Conservation (phyloP, 2,329 filamentous ascomycete species). For the Claviceps spartinae region DNA sequence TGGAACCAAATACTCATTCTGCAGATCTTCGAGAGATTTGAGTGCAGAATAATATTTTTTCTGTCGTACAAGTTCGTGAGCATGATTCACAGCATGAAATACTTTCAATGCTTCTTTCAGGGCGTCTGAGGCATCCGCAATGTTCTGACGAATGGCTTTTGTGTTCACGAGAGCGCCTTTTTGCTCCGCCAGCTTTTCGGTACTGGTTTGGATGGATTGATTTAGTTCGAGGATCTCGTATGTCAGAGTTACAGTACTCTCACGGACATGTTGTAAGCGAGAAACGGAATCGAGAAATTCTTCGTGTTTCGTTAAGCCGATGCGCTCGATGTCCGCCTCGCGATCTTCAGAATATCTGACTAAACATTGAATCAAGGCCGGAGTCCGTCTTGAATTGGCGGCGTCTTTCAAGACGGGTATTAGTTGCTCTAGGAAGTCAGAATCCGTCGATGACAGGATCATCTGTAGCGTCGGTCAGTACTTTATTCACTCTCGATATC, state of each 20-base stretch:
- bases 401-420: conserved; percentile 92
- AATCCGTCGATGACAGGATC: conserved; percentile 78
- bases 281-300: conserved; percentile 92
- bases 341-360: conserved; percentile 68
- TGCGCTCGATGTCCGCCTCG: conserved; percentile 82
- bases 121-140: conserved; percentile 80
- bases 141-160: conserved; percentile 82
- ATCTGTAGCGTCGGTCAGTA: conserved; percentile 43
- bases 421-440: conserved; percentile 89
- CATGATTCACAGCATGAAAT: conserved; percentile 80
- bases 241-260: conserved; percentile 79
- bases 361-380: conserved; percentile 58
- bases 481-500: neutral
- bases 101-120: conserved; percentile 87
- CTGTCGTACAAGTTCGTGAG: conserved; percentile 79
- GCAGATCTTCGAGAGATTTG: conserved; percentile 85
- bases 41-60: conserved; percentile 94
- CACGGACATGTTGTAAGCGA: conserved; percentile 79
- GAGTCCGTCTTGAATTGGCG: conserved; percentile 57
- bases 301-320: conserved; percentile 91
- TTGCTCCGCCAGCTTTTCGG: conserved; percentile 84
- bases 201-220: conserved; percentile 87
- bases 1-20: conserved; percentile 78
- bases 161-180: conserved; percentile 92
- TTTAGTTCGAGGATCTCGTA: conserved; percentile 86